These are phyloP conservation scores for Hysterium pulicare DNA, from an alignment of 2,329 filamentous ascomycete species.

Conservation along the genomic window DNA sequence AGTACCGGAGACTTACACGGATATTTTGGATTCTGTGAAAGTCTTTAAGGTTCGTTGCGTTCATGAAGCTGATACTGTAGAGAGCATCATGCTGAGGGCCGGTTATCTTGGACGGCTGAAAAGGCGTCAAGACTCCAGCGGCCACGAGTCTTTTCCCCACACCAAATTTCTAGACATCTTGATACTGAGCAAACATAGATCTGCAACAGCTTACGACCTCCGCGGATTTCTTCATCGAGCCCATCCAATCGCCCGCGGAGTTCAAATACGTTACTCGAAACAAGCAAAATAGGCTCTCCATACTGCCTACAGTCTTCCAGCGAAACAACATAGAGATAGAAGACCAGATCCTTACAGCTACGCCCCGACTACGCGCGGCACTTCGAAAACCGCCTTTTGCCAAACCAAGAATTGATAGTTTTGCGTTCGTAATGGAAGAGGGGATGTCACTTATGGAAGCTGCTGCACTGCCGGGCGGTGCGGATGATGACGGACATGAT, in stretches of 20 bases:
- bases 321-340: neutral
- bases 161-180: too few relatives aligned
- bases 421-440: conserved; percentile 13
- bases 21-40: too few relatives aligned
- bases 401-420: conserved; percentile 14
- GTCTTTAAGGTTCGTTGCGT: too few relatives aligned
- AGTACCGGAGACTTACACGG: too few relatives aligned
- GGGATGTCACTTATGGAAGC: conserved; percentile 4
- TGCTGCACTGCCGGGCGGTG: neutral
- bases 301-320: conserved; percentile 9
- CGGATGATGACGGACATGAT: too few relatives aligned
- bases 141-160: too few relatives aligned
- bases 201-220: conserved; percentile 14
- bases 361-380: conserved; percentile 1
- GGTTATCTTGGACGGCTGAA: too few relatives aligned
- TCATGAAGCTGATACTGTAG: too few relatives aligned
- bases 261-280: conserved; percentile 15
- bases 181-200: too few relatives aligned
- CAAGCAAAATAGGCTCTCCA: conserved; percentile 5
- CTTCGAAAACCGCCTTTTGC: neutral
- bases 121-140: too few relatives aligned
- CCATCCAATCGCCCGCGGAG: conserved; percentile 13
- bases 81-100: too few relatives aligned
- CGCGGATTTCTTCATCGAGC: conserved; percentile 11
- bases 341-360: conserved; percentile 3